Base-by-base conservation (phyloP, 345 rosid species). In the Aegle marmelos region DNA sequence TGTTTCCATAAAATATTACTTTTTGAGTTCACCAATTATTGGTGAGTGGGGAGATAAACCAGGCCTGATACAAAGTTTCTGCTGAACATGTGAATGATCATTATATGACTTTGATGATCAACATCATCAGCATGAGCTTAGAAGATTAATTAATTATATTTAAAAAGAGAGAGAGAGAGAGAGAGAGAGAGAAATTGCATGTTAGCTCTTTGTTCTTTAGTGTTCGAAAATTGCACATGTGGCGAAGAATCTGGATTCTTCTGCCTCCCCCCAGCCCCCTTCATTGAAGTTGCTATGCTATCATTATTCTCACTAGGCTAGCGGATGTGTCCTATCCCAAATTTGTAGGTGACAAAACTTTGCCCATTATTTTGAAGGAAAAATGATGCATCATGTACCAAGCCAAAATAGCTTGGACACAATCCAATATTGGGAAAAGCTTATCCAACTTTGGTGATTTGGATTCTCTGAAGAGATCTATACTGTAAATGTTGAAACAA, bases 11-110 rank as follows among this genome's bases (percentile, higher is more conserved):
- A 28, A 73, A 53, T 19, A 33, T 58, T 70, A 54, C 11, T 69
- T 78, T 30, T 33, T 39, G n/a, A 16, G 27, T 67, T 31, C 74
- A 81, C 74, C 82, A 84, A 79, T 84, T 45, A 81, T 84, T 84
- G 82, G 84, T 57, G 82, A 64, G 64, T 70, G 36, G 24, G 72
- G 53, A 21, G 48, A 75, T 70, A 59, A 68, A 75, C 61, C 48
- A 78, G 68, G 73, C 41, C 68, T 25, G 66, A 27, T 41, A 39
- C 41, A 36, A 62, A 24, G 70, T 27, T 63, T 75, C 50, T 48
- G 48, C 62, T 33, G n/a, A 53, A 63, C 72, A 75, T 53, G 78
- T 64, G 62, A 39, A 45, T 62, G 69, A 45, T 41, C 41, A 28
- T 19, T 19, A 21, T 10, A 62, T 45, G 69, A 41, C 53, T 27